These are phyloP conservation scores for Coffea humblotiana DNA, from an alignment of 305 asterid species.

Conservation along the genomic window DNA sequence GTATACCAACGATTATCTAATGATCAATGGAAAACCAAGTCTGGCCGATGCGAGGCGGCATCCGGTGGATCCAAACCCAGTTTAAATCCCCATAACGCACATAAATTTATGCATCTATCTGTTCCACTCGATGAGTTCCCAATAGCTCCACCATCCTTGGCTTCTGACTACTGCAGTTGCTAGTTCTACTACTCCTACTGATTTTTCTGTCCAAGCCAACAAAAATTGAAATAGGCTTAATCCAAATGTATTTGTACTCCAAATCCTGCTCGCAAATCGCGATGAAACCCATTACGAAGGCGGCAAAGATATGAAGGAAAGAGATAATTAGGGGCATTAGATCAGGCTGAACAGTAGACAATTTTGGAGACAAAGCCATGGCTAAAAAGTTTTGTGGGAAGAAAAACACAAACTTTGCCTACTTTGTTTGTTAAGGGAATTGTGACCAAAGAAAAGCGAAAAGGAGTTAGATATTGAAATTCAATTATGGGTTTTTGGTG, in stretches of 20 bases:
- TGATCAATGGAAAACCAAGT: constrained; percentile 89
- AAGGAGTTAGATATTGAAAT: neutral
- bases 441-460: neutral
- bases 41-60: constrained; percentile 60
- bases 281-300: constrained; percentile 46
- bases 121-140: constrained; percentile 33
- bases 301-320: constrained; percentile 44
- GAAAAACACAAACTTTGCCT: neutral
- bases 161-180: neutral
- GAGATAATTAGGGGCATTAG: constrained; percentile 39
- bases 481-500: neutral
- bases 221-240: constrained; percentile 59
- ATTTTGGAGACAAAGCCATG: constrained; percentile 67
- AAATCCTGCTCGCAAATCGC: constrained; percentile 42
- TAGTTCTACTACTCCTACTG: constrained; percentile 11
- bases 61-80: constrained; percentile 76
- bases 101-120: constrained; percentile 77
- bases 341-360: constrained; percentile 49
- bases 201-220: constrained; percentile 67
- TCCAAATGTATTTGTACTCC: constrained; percentile 39
- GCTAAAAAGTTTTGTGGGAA: neutral
- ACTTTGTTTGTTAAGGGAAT: no score
- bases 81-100: constrained; percentile 90
- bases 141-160: constrained; percentile 7
- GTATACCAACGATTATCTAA: constrained; percentile 61